Conservation (phyloP, 257 asterid species). For the Solanum etuberosum region DNA sequence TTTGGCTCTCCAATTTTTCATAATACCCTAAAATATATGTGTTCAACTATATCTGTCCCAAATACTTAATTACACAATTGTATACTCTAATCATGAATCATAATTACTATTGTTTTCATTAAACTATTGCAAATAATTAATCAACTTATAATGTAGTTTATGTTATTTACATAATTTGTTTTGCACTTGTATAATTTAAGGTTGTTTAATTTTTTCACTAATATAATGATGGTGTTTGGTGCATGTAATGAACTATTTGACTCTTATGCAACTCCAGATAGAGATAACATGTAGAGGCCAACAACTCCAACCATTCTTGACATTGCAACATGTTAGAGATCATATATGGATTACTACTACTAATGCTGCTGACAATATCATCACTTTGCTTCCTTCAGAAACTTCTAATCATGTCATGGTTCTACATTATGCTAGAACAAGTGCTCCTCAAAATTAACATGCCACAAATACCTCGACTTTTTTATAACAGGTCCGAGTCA, state of each 20-base stretch:
- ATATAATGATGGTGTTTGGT: neutral
- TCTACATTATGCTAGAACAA: slow-evolving; percentile 53
- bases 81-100: neutral
- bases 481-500: neutral
- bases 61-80: neutral
- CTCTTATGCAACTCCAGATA: slow-evolving; percentile 32
- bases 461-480: neutral
- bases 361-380: slow-evolving; percentile 24
- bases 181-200: neutral
- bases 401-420: slow-evolving; percentile 55
- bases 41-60: neutral
- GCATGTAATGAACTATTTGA: neutral
- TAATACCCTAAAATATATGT: neutral
- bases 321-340: slow-evolving; percentile 87
- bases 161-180: neutral
- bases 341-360: slow-evolving; percentile 41
- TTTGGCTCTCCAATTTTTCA: neutral
- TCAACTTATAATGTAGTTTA: neutral
- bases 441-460: neutral
- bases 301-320: slow-evolving; percentile 43
- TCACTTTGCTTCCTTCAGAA: slow-evolving; percentile 47
- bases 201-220: neutral
- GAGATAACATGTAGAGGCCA: slow-evolving; percentile 85
- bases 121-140: neutral
- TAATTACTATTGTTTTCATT: neutral